phyloP scores from a whole-genome alignment of 2,329 filamentous ascomycete genomes.

The Xylaria digitata region DNA sequence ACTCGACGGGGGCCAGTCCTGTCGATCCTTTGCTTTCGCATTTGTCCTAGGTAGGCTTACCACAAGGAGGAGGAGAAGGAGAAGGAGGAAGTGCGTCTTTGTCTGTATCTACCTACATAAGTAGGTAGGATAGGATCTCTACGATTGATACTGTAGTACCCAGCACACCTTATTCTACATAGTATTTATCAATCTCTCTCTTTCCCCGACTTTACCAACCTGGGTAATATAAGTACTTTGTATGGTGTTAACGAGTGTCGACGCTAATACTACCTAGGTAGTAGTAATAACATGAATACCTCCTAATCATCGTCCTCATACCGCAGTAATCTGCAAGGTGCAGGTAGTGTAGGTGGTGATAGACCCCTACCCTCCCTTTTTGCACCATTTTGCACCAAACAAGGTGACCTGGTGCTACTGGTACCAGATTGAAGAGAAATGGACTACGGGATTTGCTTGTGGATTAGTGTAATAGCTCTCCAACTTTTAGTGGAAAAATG shows the following conservation, averaged over 20 bases:
- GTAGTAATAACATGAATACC: constrained; percentile 12
- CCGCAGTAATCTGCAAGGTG: constrained; percentile 16
- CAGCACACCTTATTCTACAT: too few relatives aligned
- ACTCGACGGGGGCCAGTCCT: neutral
- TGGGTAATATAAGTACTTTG: constrained; percentile 7
- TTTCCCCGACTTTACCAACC: too few relatives aligned
- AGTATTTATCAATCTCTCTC: neutral
- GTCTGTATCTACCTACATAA: neutral
- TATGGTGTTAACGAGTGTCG: constrained; percentile 22
- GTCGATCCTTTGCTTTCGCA: neutral
- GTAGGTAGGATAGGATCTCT: too few relatives aligned
- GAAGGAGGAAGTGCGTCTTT: constrained; percentile 7
- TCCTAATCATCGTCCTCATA: constrained; percentile 17
- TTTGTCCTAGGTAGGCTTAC: neutral
- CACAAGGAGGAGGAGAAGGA: neutral
- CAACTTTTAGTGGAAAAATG: constrained; percentile 12
- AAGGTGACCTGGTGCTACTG: neutral
- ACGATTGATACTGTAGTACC: too few relatives aligned
- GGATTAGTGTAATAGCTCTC: constrained; percentile 12
- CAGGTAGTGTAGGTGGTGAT: constrained; percentile 14
- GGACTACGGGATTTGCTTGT: constrained; percentile 24
- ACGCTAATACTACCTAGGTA: constrained; percentile 19
- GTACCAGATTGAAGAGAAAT: neutral
- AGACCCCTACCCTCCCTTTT: constrained; percentile 9
- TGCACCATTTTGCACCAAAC: neutral